Evolutionary conservation across 1,139 yeast genomes (phyloP).

Genomic region (Pneumocystis sp.): DNA sequence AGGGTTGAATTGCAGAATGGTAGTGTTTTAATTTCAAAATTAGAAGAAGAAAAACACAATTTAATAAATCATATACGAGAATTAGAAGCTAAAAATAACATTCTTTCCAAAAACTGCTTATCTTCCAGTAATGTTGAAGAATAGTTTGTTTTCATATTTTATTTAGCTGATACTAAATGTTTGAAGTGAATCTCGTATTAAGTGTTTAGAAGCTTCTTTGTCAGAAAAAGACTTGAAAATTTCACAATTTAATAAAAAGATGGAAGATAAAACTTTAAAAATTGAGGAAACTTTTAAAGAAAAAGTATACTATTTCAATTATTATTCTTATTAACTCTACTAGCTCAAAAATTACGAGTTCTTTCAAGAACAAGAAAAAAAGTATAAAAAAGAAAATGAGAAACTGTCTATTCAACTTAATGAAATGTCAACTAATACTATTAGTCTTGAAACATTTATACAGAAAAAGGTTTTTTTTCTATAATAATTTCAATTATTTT

Average conservation of each 20-base stretch:
- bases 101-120: background rate
- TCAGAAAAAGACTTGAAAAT: background rate
- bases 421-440: background rate
- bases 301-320: background rate
- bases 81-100: background rate
- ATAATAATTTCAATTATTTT: background rate
- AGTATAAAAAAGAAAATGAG: background rate
- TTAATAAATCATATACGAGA: background rate
- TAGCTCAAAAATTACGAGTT: background rate
- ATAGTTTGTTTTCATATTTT: background rate
- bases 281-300: background rate
- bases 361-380: background rate
- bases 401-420: background rate
- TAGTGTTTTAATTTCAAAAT: constrained; percentile 20
- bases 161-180: background rate
- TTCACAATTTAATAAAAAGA: background rate
- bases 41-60: constrained; percentile 24
- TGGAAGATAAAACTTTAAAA: background rate
- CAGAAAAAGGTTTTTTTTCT: background rate
- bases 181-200: background rate
- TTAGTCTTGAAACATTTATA: background rate
- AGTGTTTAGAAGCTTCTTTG: background rate
- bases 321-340: background rate
- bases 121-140: background rate
- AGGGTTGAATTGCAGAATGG: constrained; percentile 24